A percentile compares a stretch with the other conserved stretches of the same genome.
phyloP scores from a whole-genome alignment of 2,329 filamentous ascomycete species.

The Calonectria naviculata region DNA sequence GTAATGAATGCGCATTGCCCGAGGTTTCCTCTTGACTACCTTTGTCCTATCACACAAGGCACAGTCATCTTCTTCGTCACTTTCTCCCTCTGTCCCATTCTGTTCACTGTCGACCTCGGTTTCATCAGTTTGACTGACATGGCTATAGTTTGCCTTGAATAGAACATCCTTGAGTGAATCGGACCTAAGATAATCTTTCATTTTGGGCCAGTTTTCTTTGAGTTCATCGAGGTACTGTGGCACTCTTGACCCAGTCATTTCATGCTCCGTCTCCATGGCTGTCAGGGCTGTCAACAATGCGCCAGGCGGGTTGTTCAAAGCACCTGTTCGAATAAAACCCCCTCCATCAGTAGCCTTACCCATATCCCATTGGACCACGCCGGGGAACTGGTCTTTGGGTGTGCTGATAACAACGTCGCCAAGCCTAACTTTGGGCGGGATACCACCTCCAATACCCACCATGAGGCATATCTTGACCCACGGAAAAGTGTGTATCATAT shows the following conservation, averaged over 20 bases:
- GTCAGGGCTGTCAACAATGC: constrained; percentile 2
- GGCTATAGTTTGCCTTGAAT: neutral
- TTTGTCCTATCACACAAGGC: neutral
- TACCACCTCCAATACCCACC: constrained; percentile 19
- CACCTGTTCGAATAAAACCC: neutral
- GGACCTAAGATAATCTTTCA: neutral
- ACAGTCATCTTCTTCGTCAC: neutral
- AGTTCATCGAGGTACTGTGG: neutral
- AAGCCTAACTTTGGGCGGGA: constrained; percentile 13
- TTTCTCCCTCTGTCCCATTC: neutral
- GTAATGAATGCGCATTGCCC: neutral
- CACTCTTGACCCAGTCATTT: constrained; percentile 2
- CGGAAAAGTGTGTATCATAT: constrained; percentile 15
- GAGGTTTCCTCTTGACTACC: neutral
- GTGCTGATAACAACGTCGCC: constrained; percentile 25
- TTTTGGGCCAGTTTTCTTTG: neutral
- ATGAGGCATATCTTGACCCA: neutral
- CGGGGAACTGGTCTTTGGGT: neutral
- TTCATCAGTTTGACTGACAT: neutral
- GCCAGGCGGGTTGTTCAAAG: constrained; percentile 9
- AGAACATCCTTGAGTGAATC: neutral
- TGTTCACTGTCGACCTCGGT: neutral
- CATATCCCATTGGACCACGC: constrained; percentile 23
- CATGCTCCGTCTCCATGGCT: constrained; percentile 7
- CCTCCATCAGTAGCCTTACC: constrained; percentile 12